Conservation (phyloP, 139 green algal species). For the Volvox reticuliferus region DNA sequence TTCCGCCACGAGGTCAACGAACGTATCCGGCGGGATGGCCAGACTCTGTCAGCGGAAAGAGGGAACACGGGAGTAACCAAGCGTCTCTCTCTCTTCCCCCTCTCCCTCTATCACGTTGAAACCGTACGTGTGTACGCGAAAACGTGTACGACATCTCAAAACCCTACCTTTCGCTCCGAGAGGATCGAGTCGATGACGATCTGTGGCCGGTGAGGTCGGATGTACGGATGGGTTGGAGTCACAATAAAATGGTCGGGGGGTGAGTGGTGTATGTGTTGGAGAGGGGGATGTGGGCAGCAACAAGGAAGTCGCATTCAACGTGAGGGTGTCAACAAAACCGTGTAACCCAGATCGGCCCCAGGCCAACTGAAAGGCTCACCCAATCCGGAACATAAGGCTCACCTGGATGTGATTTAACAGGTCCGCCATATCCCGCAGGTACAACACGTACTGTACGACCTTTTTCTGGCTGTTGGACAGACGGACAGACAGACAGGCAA, state of each 20-base stretch:
- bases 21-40: constrained; percentile 1
- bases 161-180: constrained; percentile 45
- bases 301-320: no score
- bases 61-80: neutral
- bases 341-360: no score
- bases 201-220: neutral
- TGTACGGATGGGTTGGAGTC: neutral
- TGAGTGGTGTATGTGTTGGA: neutral
- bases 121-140: neutral
- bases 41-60: neutral
- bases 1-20: neutral
- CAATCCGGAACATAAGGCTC: no score
- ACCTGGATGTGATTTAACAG: constrained; percentile 58
- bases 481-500: neutral
- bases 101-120: no score
- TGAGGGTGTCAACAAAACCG: no score
- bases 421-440: constrained; percentile 32
- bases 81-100: no score
- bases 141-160: neutral
- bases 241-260: neutral
- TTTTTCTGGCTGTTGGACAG: constrained; percentile 34
- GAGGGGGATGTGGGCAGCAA: no score
- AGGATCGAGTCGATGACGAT: constrained; percentile 57
- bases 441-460: constrained; percentile 45
- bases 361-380: no score